Percentiles rank a stretch among this genome's conserved stretches.
Conservation (phyloP, 2,329 filamentous ascomycete species). For the Torrubiella hemipterigena region DNA sequence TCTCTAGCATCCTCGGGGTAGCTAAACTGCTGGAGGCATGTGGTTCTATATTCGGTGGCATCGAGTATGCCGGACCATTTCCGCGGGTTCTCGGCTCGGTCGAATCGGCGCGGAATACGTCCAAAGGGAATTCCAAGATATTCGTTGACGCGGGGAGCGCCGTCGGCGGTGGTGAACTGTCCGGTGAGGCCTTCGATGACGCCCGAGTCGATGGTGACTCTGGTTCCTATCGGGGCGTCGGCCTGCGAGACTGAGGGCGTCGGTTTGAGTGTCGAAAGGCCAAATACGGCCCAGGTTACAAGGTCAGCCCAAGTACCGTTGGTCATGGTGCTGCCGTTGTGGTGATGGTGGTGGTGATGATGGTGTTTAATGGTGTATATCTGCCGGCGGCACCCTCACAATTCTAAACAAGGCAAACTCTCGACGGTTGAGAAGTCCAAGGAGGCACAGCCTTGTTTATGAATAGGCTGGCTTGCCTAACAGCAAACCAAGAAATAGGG, state of each 20-base stretch:
- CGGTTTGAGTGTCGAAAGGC: not conserved
- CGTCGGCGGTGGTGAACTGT: slow-evolving; percentile 8
- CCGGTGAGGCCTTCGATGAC: slow-evolving; percentile 9
- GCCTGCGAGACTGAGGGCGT: not conserved
- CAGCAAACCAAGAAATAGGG: too few species aligned
- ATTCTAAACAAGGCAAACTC: too few species aligned
- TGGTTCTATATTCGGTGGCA: slow-evolving; percentile 11
- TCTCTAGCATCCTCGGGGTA: slow-evolving; percentile 9
- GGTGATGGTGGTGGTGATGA: too few species aligned
- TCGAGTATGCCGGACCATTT: slow-evolving; percentile 12
- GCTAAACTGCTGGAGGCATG: slow-evolving; percentile 15
- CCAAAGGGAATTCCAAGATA: slow-evolving; percentile 20
- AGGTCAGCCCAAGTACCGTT: too few species aligned
- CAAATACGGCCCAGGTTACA: not conserved
- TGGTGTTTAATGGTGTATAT: too few species aligned
- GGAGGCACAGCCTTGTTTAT: too few species aligned
- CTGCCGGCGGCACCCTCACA: too few species aligned
- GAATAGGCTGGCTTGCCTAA: too few species aligned
- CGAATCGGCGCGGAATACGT: slow-evolving; percentile 14
- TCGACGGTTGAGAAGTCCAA: too few species aligned
- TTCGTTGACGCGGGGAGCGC: slow-evolving; percentile 10
- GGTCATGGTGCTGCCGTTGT: too few species aligned
- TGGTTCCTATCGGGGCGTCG: slow-evolving; percentile 6
- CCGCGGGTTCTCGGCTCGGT: slow-evolving; percentile 8
- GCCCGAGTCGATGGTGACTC: slow-evolving; percentile 9